Percentiles rank a stretch among this genome's conserved stretches.
phyloP scores from a whole-genome alignment of 2,329 filamentous ascomycete genomes.

The Rhexocercosporidium sp. region DNA sequence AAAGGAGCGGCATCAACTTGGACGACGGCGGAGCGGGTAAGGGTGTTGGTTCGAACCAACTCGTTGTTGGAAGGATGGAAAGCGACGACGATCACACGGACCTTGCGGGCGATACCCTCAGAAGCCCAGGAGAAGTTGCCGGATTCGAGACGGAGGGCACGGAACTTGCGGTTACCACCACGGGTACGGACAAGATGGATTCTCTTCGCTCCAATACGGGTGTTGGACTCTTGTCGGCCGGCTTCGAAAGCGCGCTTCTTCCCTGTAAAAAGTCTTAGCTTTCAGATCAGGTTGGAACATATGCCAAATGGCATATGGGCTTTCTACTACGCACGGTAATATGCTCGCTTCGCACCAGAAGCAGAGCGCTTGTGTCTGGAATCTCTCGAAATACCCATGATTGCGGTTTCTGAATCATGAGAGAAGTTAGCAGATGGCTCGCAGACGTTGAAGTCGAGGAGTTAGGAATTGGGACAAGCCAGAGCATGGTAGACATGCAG shows the following conservation, averaged over 20 bases:
- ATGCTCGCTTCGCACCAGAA: slow-evolving; percentile 96
- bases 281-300: slow-evolving; percentile 71
- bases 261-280: slow-evolving; percentile 62
- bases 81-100: slow-evolving; percentile 96
- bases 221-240: slow-evolving; percentile 99
- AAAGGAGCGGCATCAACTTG: slow-evolving; percentile 99
- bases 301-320: slow-evolving; percentile 68
- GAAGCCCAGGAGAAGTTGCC: slow-evolving; percentile 99
- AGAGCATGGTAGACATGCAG: slow-evolving; percentile 10
- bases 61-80: slow-evolving; percentile 99
- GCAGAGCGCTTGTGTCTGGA: slow-evolving; percentile 99
- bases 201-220: slow-evolving; percentile 96
- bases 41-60: slow-evolving; percentile 99
- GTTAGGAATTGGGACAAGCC: slow-evolving; percentile 1
- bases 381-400: slow-evolving; percentile 99
- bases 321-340: slow-evolving; percentile 81
- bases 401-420: slow-evolving; percentile 68
- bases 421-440: slow-evolving; percentile 37
- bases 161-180: slow-evolving; percentile 99
- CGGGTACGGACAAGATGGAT: slow-evolving; percentile 96
- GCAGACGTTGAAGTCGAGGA: neutral
- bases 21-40: slow-evolving; percentile 98
- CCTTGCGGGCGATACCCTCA: slow-evolving; percentile 98
- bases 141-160: slow-evolving; percentile 95
- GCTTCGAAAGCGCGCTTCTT: slow-evolving; percentile 99